Base-by-base conservation (phyloP, 495 filamentous ascomycete genomes). In the Neohortaea acidophila region DNA sequence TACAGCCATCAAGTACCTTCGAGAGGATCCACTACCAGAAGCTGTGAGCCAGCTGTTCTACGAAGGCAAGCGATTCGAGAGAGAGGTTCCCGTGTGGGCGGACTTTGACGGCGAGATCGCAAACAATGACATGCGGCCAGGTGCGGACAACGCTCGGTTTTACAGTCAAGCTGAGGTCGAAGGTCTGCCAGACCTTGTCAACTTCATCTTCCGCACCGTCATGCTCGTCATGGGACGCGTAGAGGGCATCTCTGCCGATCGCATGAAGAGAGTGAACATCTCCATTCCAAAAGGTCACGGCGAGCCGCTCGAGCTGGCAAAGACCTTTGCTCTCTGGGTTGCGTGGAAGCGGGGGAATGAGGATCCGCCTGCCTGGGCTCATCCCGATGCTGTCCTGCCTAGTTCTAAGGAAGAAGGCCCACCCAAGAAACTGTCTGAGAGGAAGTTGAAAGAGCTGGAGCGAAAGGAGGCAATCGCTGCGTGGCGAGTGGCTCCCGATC, bases 291-390 rank as follows among this genome's bases (percentile, higher is more conserved):
- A 75, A 54, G 64, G 65, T 17, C 55, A 66, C 33, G 70, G 69
- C 21, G 75, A 82, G 28, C 75, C 77, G 8, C 51, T 81, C 2
- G 67, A 71, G 10, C 57, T 70, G 26, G 64, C 73, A 38, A 68
- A 72, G 38, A 68, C 43, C 18, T 81, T 83, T 44, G 77, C 74
- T 2, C 64, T 78, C 15, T 83, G 79, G 79, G 69, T 69, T 26
- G 68, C 75, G 17, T 81, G 77, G 77, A 83, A 83, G 49, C 74
- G 75, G 35, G 78, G 77, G 3, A 75, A 77, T 44, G 78, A 81
- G 47, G 60, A 59, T 34, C 69, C 78, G 19, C 72, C 79, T 21
- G 61, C 68, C 38, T 83, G 79, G 79, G 77, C 72, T 18, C 49
- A 61, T 39, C 59, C 56, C 6, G 56, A 64, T 30, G 40, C 48